These are phyloP conservation scores for Lagenidium giganteum DNA, from an alignment of 352 stramenopile genomes.

Conservation along the genomic window DNA sequence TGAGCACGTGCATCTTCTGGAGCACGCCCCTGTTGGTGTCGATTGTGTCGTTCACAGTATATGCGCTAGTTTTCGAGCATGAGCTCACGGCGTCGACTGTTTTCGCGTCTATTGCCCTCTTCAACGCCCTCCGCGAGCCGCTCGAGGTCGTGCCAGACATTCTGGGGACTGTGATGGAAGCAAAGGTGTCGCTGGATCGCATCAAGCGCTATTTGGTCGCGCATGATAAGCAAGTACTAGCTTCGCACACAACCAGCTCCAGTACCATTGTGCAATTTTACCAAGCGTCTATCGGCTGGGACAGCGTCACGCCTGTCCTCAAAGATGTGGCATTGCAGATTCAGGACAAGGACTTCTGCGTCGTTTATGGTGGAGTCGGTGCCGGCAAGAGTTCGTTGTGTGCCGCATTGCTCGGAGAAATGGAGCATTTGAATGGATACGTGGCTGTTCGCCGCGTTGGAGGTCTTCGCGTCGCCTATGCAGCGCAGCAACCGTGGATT, in stretches of 20 bases:
- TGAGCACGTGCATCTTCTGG: slow-evolving; percentile 42
- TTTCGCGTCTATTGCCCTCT: slow-evolving; percentile 47
- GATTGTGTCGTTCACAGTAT: slow-evolving; percentile 28
- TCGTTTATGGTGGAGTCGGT: slow-evolving; percentile 27
- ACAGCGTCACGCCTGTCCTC: slow-evolving; percentile 21
- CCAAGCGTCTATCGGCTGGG: no score
- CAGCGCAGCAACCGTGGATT: slow-evolving; percentile 81
- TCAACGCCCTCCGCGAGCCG: slow-evolving; percentile 30
- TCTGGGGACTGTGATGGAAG: slow-evolving; percentile 23
- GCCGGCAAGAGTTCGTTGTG: slow-evolving; percentile 10
- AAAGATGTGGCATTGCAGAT: slow-evolving; percentile 37
- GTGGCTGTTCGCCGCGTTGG: not conserved
- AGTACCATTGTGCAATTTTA: no score
- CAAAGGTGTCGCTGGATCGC: slow-evolving; percentile 23
- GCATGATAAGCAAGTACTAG: no score
- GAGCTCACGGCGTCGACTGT: slow-evolving; percentile 34
- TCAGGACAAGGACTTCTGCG: slow-evolving; percentile 32
- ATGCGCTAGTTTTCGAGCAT: slow-evolving; percentile 21
- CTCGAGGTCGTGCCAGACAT: slow-evolving; percentile 21
- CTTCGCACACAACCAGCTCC: slow-evolving; percentile 4
- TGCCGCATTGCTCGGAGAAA: slow-evolving; percentile 8
- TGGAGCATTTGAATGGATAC: slow-evolving; percentile 4
- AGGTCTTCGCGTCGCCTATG: not conserved
- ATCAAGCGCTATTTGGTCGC: slow-evolving; percentile 24
- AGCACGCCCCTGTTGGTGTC: slow-evolving; percentile 17